A percentile compares a stretch with the other conserved stretches of the same genome.
phyloP scores from a whole-genome alignment of 1,284 basidiomycete genomes.

The Ceratobasidium papillatum region DNA sequence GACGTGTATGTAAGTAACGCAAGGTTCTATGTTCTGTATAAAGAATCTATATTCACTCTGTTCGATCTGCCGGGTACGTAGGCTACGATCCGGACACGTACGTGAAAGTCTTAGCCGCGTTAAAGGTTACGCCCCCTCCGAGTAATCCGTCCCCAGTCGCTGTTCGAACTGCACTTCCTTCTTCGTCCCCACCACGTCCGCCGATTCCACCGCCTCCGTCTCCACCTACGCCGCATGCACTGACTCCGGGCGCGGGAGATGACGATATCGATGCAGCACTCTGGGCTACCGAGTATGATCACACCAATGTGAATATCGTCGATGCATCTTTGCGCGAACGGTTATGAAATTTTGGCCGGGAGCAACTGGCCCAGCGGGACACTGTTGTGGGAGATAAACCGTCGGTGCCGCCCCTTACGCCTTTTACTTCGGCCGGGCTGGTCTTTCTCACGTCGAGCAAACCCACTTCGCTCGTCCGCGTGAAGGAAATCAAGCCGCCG shows the following conservation, averaged over 20 bases:
- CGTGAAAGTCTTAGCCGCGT: not conserved
- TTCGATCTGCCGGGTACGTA: not conserved
- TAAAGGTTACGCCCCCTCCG: not conserved
- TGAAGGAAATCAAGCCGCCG: constrained; percentile 29
- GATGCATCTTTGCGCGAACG: constrained; percentile 31
- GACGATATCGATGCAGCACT: constrained; percentile 34
- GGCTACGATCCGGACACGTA: constrained; percentile 7
- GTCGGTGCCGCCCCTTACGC: not conserved
- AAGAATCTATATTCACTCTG: not conserved
- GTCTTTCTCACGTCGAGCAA: constrained; percentile 33
- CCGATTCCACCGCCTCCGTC: constrained; percentile 13
- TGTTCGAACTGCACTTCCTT: constrained; percentile 7
- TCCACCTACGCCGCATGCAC: constrained; percentile 3
- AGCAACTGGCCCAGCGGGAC: constrained; percentile 12
- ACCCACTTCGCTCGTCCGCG: constrained; percentile 21
- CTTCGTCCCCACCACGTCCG: not conserved
- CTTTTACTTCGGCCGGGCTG: constrained; percentile 22
- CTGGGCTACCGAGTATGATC: constrained; percentile 35
- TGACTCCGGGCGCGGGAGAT: constrained; percentile 3
- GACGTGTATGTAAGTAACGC: not conserved
- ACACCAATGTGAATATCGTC: constrained; percentile 31
- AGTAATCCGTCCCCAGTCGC: constrained; percentile 3
- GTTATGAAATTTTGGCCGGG: constrained; percentile 15
- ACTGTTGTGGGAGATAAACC: not conserved
- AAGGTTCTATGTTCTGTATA: too few species aligned